A percentile compares a stretch with the other conserved stretches of the same genome.
These are phyloP conservation scores for Lagenidium giganteum DNA, from an alignment of 352 stramenopile species.

Conservation along the genomic window DNA sequence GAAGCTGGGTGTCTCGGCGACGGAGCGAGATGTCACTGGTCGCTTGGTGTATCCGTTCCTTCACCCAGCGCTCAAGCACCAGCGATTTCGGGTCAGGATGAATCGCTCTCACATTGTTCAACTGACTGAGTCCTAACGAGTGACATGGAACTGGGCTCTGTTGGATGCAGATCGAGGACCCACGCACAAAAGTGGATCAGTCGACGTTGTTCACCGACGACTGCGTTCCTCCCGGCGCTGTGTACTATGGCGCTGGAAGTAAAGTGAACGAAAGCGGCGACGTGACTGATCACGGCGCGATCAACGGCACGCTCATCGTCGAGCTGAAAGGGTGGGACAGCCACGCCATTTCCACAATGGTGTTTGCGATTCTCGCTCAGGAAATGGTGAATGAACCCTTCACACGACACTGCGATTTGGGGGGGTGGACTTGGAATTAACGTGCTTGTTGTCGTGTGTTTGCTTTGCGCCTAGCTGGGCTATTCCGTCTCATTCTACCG, in stretches of 20 bases:
- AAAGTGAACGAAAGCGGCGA: constrained; percentile 21
- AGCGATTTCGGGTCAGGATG: constrained; percentile 24
- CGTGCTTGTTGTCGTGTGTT: too few species aligned
- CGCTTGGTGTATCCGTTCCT: constrained; percentile 25
- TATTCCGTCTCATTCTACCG: constrained; percentile 36
- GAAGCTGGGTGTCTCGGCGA: constrained; percentile 21
- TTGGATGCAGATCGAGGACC: constrained; percentile 15
- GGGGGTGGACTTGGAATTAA: too few species aligned
- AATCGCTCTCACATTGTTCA: background rate
- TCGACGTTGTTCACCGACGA: constrained; percentile 22
- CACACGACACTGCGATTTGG: too few species aligned
- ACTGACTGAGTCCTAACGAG: background rate
- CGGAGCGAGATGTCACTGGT: constrained; percentile 14
- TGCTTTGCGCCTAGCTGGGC: constrained; percentile 18
- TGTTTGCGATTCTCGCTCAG: constrained; percentile 41
- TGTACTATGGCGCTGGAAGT: constrained; percentile 29
- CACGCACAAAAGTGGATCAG: constrained; percentile 14
- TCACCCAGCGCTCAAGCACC: constrained; percentile 20
- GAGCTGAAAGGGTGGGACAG: constrained; percentile 37
- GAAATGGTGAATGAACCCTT: constrained; percentile 23
- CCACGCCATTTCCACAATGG: constrained; percentile 25
- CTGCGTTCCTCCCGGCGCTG: constrained; percentile 17
- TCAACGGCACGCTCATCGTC: constrained; percentile 37
- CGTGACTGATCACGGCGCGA: constrained; percentile 19
- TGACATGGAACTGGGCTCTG: too few species aligned